Percentiles rank a stretch among this genome's conserved stretches.
Conservation (phyloP, 176 grass and related monocot species). For the Phyllostachys edulis region DNA sequence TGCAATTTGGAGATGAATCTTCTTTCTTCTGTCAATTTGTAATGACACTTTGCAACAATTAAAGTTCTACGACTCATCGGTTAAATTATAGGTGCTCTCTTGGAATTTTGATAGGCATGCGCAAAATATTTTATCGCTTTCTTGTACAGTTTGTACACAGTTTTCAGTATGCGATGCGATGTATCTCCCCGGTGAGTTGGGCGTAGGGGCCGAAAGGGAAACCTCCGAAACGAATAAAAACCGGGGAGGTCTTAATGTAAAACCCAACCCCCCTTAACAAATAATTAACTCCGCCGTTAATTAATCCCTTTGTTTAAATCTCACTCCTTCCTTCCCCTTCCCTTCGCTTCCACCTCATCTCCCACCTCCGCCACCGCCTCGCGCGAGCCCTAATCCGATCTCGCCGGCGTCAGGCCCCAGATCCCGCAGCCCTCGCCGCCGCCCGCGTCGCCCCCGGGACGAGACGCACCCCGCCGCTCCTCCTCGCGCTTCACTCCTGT, state of each 20-base stretch:
- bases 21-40: not conserved
- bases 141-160: not conserved
- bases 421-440: conserved; percentile 12
- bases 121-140: not conserved
- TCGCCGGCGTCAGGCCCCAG: conserved; percentile 16
- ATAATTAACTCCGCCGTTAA: conserved; percentile 33
- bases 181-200: not conserved
- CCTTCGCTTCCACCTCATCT: conserved; percentile 6
- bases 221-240: not conserved
- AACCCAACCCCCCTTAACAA: not conserved
- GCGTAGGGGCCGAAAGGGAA: not conserved
- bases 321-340: conserved; percentile 23
- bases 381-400: conserved; percentile 46
- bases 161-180: not conserved
- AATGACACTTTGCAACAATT: not conserved
- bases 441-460: not conserved
- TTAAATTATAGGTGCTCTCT: not conserved
- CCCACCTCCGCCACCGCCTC: conserved; percentile 34
- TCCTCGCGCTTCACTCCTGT: not conserved
- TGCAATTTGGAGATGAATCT: not conserved
- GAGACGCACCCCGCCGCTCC: not conserved
- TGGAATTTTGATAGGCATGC: not conserved
- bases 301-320: conserved; percentile 37
- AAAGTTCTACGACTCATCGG: not conserved
- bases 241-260: not conserved